Evolutionary conservation across 2,329 filamentous ascomycete genomes (phyloP).

Genomic region (Ceratocystiopsis brevicomis): DNA sequence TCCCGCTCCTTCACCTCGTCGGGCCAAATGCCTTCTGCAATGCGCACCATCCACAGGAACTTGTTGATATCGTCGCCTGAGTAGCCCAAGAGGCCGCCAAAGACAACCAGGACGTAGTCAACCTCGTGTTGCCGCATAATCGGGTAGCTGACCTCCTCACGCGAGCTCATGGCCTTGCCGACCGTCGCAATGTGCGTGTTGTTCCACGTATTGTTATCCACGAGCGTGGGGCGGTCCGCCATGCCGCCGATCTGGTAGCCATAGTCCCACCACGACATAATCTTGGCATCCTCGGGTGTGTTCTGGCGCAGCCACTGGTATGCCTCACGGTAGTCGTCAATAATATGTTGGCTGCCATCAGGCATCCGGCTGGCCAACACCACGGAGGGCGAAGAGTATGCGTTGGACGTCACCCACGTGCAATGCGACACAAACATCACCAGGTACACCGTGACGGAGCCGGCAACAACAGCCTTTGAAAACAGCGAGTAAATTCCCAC

Average conservation of each 20-base stretch:
- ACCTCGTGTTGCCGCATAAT: slow-evolving; percentile 98
- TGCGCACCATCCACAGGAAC: slow-evolving; percentile 99
- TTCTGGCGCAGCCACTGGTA: slow-evolving; percentile 99
- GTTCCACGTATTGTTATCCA: slow-evolving; percentile 99
- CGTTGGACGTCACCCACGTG: slow-evolving; percentile 98
- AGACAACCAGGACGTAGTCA: slow-evolving; percentile 95
- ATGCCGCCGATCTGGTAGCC: slow-evolving; percentile 99
- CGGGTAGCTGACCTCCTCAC: slow-evolving; percentile 93
- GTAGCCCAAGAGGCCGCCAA: slow-evolving; percentile 88
- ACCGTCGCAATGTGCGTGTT: slow-evolving; percentile 99
- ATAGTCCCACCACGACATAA: slow-evolving; percentile 99
- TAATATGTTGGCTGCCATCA: slow-evolving; percentile 93
- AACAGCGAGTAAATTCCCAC: slow-evolving; percentile 68
- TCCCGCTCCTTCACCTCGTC: slow-evolving; percentile 94
- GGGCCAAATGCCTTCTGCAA: slow-evolving; percentile 99
- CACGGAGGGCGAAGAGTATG: slow-evolving; percentile 94
- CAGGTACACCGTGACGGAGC: slow-evolving; percentile 57
- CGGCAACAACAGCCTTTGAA: slow-evolving; percentile 64
- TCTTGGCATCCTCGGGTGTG: slow-evolving; percentile 83
- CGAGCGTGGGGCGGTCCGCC: slow-evolving; percentile 89
- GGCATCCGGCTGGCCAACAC: slow-evolving; percentile 83
- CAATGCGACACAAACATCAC: slow-evolving; percentile 92
- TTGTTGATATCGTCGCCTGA: slow-evolving; percentile 99
- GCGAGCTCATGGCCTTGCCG: slow-evolving; percentile 94
- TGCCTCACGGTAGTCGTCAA: slow-evolving; percentile 96